Evolutionary conservation across 1,284 basidiomycete species (phyloP), one percentile per base, ranked within the genome.

Genomic region (Prillingera fragicola): DNA sequence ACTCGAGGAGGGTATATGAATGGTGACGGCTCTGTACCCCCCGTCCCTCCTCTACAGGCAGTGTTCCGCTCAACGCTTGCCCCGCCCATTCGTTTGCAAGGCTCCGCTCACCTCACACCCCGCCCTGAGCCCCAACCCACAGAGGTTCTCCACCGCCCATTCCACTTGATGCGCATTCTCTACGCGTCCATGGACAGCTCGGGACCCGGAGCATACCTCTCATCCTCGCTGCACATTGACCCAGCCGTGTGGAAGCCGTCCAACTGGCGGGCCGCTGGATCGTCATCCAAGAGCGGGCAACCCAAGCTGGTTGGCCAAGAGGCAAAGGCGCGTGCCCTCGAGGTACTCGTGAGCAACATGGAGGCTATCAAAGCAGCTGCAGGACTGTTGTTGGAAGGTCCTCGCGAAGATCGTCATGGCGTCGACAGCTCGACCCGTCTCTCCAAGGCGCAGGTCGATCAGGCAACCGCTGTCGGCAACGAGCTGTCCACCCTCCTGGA

Each of bases 181-280:
- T 77, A 81, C 45, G 77, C 75, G 32, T 90, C 89, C 13, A 91
- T 94, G 67, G 63, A 67, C 80, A 79, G 79, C 22, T 80, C 81
- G n/a, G 76, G 78, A 43, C 79, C 83, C 2, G 92, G 92, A 10
- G 87, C 85, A 12, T 95, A 94, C 65, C 74, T 97, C 45, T 94
- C 89, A 1, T 81, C 82, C 21, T 79, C 83, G 32, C 73, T 98
- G 49, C 92, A 91, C 68, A 83, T 97, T 17, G 86, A 90, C 5
- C 80, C 83, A 35, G 84, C 85, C 52, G 82, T 94, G 9, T 98
- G 94, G 94, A 58, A 57, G 38, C 48, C 57, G 6, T 18, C 41
- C 15, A 47, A 48, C 17, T 59, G 56, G 48, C 46, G 41, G 4
- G 28, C 41, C 9, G 13, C 19, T 10, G 21, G 26, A 25, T 32